Evolutionary conservation across 2,329 filamentous ascomycete species (phyloP).

Genomic region (Aspergillus sp.): DNA sequence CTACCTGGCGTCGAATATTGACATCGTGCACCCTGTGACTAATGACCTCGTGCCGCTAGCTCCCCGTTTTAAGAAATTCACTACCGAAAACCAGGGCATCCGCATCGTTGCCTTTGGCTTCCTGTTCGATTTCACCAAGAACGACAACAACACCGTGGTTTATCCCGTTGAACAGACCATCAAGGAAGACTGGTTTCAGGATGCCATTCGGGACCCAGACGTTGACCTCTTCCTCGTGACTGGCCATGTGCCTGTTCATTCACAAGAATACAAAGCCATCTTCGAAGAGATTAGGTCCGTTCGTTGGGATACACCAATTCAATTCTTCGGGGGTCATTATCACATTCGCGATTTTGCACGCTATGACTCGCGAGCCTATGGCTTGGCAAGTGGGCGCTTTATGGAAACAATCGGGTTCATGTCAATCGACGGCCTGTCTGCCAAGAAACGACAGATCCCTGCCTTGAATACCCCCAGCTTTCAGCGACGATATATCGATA

Average conservation of each 20-base stretch:
- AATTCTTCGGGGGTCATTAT: conserved; percentile 86
- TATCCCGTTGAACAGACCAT: conserved; percentile 77
- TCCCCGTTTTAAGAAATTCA: conserved; percentile 82
- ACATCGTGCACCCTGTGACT: conserved; percentile 74
- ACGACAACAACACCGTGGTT: conserved; percentile 87
- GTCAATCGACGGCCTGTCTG: conserved; percentile 70
- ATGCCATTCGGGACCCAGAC: conserved; percentile 74
- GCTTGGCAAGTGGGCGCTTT: conserved; percentile 83
- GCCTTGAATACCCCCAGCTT: conserved; percentile 56
- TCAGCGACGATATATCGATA: conserved; percentile 84
- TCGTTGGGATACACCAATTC: conserved; percentile 80
- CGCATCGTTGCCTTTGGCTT: conserved; percentile 89
- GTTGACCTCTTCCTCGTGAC: conserved; percentile 83
- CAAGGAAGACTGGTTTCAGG: conserved; percentile 83
- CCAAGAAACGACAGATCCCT: conserved; percentile 33
- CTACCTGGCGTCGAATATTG: conserved; percentile 90
- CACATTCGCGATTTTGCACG: conserved; percentile 82
- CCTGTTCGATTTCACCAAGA: conserved; percentile 87
- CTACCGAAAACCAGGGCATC: conserved; percentile 83
- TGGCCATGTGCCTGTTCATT: conserved; percentile 81
- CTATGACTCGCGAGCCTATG: conserved; percentile 76
- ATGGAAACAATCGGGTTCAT: conserved; percentile 95
- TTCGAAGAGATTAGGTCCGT: conserved; percentile 74
- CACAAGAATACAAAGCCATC: conserved; percentile 73
- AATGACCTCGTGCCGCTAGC: conserved; percentile 74